phyloP scores from a whole-genome alignment of 1,284 basidiomycete genomes.

The Inonotus hispidus region DNA sequence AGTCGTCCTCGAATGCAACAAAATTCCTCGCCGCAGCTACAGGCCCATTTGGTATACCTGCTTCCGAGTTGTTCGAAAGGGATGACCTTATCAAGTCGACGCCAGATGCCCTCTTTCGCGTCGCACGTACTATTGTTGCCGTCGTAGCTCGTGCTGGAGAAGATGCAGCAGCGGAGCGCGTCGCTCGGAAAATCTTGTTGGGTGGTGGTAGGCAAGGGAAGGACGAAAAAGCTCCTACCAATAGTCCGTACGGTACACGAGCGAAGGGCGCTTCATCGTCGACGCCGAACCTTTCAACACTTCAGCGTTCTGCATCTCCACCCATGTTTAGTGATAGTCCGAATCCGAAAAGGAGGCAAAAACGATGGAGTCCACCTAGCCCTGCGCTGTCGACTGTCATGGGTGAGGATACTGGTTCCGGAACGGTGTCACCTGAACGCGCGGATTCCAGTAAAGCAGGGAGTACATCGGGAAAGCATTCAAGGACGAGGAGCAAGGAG shows the following conservation, averaged over 20 bases:
- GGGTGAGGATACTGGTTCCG: slow-evolving; percentile 23
- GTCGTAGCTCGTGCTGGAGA: slow-evolving; percentile 54
- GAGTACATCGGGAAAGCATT: background rate
- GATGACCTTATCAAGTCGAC: slow-evolving; percentile 60
- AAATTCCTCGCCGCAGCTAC: slow-evolving; percentile 70
- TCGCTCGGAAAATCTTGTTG: slow-evolving; percentile 4
- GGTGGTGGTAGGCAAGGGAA: background rate
- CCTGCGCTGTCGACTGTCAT: slow-evolving; percentile 45
- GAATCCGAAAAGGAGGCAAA: slow-evolving; percentile 28
- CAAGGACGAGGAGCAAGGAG: background rate
- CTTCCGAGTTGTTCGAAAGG: slow-evolving; percentile 59
- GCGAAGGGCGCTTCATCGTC: slow-evolving; percentile 45
- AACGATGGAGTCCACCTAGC: slow-evolving; percentile 49
- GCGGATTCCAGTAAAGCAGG: slow-evolving; percentile 23
- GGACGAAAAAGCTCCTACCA: slow-evolving; percentile 11
- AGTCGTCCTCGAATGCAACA: slow-evolving; percentile 61
- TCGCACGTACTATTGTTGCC: slow-evolving; percentile 62
- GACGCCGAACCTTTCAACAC: slow-evolving; percentile 49
- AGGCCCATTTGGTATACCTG: slow-evolving; percentile 47
- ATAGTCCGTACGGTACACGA: slow-evolving; percentile 31
- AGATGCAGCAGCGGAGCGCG: background rate
- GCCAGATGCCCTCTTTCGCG: slow-evolving; percentile 55
- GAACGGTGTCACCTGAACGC: slow-evolving; percentile 25
- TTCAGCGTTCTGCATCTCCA: slow-evolving; percentile 22
- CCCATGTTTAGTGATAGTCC: slow-evolving; percentile 22